Evolutionary conservation across 371 early-diverging fungal species (phyloP), one percentile per base, ranked within the genome.

Genomic region (Phascolomyces articulosus): DNA sequence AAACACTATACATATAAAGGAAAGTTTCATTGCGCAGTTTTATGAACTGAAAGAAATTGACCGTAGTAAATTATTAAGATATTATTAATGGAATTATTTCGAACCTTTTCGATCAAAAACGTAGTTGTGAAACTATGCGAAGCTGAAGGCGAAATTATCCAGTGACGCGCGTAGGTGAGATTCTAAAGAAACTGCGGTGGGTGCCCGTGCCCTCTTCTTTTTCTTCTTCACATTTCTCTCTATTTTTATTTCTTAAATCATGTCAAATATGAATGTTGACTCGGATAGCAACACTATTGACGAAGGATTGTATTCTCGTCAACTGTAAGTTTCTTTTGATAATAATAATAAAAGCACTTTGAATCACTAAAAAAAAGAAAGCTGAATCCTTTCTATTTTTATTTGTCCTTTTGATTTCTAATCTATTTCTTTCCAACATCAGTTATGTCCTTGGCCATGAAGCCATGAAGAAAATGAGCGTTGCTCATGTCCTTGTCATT

Each of bases 391-490:
- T 29, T 28, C 27, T 13, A 38, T 27, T 38, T 53, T 58, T 55
- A 9, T 1, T 40, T 67, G 51, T 27, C 0, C 48, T 9, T 28
- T 29, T 55, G 1, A 23, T 24, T 13, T 51, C 7, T 24, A 18
- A 20, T 9, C 51, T 4, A 20, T 38, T 23, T 10, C 29, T 24
- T 18, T 29, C 29, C 31, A 24, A 55, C 61, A n/a, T n/a, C n/a
- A 98, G 98, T 59, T 98, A 98, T 74, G 99, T 99, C 20, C 90
- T 99, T 63, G 99, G 99, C 28, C 96, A 96, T 75, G 99, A 99
- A 64, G 99, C 99, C 64, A 99, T 99, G 99, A 88, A 93, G 71
- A 96, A 95, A 81, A 99, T 99, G 99, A 90, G 95, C 75, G 78
- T 81, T 55, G 95, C 97, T 61, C 95, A 97, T 78, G 97, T 99